phyloP scores from a whole-genome alignment of 257 asterid species.

The Lavandula angustifolia region DNA sequence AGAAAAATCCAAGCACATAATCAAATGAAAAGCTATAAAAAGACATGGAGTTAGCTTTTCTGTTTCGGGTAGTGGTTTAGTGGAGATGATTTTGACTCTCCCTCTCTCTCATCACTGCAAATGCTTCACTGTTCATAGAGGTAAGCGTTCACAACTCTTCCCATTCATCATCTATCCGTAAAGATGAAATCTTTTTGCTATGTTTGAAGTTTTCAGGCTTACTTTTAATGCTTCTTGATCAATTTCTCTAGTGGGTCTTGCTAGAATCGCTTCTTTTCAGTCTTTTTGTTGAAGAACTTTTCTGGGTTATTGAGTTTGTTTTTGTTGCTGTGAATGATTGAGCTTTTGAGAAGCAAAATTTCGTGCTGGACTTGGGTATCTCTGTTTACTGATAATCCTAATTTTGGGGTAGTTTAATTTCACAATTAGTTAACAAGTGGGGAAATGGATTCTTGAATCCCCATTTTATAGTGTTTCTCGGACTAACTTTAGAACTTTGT shows the following conservation, averaged over 20 bases:
- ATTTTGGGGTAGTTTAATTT: neutral
- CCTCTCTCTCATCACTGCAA: conserved; percentile 28
- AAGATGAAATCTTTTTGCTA: conserved; percentile 20
- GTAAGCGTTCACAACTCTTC: conserved; percentile 34
- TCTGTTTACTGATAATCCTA: neutral
- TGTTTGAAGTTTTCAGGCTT: neutral
- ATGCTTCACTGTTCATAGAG: conserved; percentile 31
- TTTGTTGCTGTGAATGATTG: neutral
- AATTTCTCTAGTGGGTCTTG: conserved; percentile 32
- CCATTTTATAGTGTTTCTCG: neutral
- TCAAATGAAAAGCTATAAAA: conserved; percentile 33
- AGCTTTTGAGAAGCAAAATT: neutral
- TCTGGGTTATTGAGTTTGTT: neutral
- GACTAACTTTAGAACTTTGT: neutral
- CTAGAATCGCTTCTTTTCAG: conserved; percentile 14
- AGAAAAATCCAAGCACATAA: conserved; percentile 6
- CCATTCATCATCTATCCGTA: conserved; percentile 9
- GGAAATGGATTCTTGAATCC: conserved; percentile 14
- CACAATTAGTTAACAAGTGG: neutral
- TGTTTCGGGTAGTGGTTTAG: conserved; percentile 28
- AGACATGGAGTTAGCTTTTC: conserved; percentile 5
- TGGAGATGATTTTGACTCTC: conserved; percentile 31
- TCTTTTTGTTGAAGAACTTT: neutral
- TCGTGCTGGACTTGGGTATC: neutral
- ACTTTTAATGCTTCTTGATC: conserved; percentile 13